phyloP scores from a whole-genome alignment of 306 rosid species.

The Mimosa pudica region DNA sequence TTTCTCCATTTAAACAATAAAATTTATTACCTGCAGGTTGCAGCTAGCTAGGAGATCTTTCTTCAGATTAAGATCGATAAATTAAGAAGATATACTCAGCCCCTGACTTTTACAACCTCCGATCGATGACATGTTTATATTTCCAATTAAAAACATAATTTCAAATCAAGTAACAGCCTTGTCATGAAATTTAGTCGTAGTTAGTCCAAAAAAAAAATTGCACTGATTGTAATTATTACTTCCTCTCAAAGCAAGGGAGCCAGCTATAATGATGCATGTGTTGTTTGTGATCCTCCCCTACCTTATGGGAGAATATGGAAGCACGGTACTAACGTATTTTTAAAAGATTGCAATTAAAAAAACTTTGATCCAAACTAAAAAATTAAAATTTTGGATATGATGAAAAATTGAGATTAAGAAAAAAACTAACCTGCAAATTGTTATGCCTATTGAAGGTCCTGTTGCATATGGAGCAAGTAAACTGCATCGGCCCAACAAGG shows the following conservation, averaged over 20 bases:
- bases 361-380: background rate
- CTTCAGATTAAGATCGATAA: background rate
- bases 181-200: background rate
- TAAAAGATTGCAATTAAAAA: background rate
- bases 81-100: background rate
- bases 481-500: conserved; percentile 97
- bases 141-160: background rate
- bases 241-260: background rate
- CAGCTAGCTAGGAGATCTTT: background rate
- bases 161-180: background rate
- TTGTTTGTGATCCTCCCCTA: background rate
- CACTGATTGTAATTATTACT: background rate
- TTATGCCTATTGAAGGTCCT: conserved; percentile 94
- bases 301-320: background rate
- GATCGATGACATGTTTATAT: background rate
- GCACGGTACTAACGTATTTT: background rate
- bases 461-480: conserved; percentile 88
- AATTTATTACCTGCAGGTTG: background rate
- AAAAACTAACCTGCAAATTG: conserved; percentile 81
- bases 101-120: background rate
- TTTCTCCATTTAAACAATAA: background rate
- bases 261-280: background rate
- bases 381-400: background rate
- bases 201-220: background rate
- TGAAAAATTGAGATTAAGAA: background rate